Evolutionary conservation across 2,329 filamentous ascomycete species (phyloP).

Genomic region (Ophiostoma perfectum): DNA sequence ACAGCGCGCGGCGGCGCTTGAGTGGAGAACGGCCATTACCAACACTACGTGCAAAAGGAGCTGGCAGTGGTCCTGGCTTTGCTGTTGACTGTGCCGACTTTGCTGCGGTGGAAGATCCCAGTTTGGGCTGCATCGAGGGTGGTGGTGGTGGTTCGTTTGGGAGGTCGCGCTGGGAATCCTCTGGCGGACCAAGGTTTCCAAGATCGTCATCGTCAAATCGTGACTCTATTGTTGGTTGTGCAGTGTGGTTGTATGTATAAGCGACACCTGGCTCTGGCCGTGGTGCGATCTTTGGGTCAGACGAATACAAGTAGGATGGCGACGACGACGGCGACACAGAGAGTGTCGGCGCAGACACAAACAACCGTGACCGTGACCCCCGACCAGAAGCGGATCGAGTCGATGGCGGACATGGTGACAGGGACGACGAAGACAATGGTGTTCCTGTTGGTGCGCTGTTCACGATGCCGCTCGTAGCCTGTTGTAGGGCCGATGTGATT

Average conservation of each 20-base stretch:
- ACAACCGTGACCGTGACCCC: neutral
- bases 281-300: neutral
- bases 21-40: slow-evolving; percentile 21
- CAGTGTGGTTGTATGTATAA: neutral
- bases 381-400: neutral
- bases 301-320: neutral
- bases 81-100: neutral
- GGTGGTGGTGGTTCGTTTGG: too few relatives aligned
- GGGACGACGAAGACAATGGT: neutral
- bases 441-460: neutral
- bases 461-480: neutral
- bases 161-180: too few relatives aligned
- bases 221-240: neutral
- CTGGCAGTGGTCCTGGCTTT: neutral
- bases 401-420: neutral
- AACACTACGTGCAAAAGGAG: too few relatives aligned
- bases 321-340: neutral
- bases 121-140: too few relatives aligned
- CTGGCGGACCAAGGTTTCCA: too few relatives aligned
- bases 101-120: neutral
- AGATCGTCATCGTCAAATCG: too few relatives aligned
- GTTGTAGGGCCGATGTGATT: neutral
- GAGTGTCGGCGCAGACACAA: neutral
- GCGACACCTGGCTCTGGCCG: neutral
- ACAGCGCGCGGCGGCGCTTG: slow-evolving; percentile 49